These are phyloP conservation scores for Suhomyces anneliseae DNA, from an alignment of 1,139 yeast genomes.

Conservation along the genomic window DNA sequence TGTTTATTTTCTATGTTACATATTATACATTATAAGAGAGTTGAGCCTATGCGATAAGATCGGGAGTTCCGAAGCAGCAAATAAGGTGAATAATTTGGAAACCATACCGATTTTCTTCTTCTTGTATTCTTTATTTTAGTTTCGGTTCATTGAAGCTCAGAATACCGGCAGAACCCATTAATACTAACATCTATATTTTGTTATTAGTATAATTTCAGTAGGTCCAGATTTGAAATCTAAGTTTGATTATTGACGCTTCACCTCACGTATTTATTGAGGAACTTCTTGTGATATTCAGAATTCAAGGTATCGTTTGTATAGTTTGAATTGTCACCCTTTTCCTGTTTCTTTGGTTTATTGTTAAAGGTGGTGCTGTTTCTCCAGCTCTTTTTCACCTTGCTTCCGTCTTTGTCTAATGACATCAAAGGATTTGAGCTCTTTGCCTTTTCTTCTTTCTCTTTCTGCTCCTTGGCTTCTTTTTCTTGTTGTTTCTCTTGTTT, in stretches of 20 bases:
- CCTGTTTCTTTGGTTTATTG: constrained; percentile 24
- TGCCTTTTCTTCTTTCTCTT: constrained; percentile 20
- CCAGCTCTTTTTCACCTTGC: constrained; percentile 48
- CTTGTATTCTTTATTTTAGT: no score
- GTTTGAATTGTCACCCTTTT: constrained; percentile 7
- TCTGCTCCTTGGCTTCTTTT: constrained; percentile 29
- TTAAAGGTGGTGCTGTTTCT: constrained; percentile 52
- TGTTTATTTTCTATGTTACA: no score
- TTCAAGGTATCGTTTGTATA: constrained; percentile 66
- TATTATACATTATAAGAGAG: no score
- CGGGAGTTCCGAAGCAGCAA: no score
- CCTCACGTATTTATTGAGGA: constrained; percentile 63
- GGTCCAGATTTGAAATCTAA: no score
- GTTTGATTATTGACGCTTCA: constrained; percentile 17
- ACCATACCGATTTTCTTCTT: no score
- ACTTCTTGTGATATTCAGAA: constrained; percentile 70
- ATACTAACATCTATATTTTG: no score
- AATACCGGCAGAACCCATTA: no score
- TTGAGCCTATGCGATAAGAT: no score
- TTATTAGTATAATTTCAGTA: no score
- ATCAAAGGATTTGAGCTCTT: constrained; percentile 46
- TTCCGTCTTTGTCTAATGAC: constrained; percentile 12
- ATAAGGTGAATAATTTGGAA: no score
- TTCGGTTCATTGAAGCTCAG: no score
- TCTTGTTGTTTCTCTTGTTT: constrained; percentile 42